A percentile compares a stretch with the other conserved stretches of the same genome.
phyloP scores from a whole-genome alignment of 129 eudicot genomes.

The Pittosporum tobira region DNA sequence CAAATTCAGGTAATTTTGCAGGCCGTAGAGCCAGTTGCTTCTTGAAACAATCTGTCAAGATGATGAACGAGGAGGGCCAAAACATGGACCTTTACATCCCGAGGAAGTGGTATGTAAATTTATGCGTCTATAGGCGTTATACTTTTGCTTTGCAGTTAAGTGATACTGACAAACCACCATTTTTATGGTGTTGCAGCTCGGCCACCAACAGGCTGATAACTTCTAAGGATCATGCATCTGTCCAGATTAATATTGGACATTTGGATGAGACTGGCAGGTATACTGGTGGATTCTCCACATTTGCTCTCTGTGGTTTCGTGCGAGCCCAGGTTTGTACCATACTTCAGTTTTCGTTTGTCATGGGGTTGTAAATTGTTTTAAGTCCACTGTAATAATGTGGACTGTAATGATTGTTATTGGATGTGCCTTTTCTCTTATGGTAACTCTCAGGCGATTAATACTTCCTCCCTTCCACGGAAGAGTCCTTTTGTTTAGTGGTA shows the following conservation, averaged over 20 bases:
- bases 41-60: slow-evolving; percentile 24
- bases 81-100: slow-evolving; percentile 73
- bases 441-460: background rate
- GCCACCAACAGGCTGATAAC: slow-evolving; percentile 66
- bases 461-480: background rate
- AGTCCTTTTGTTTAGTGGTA: no score
- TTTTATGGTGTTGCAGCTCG: slow-evolving; percentile 34
- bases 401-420: background rate
- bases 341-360: no score
- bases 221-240: slow-evolving; percentile 68
- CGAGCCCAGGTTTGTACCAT: slow-evolving; percentile 67
- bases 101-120: slow-evolving; percentile 54
- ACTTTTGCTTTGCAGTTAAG: background rate
- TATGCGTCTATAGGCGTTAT: background rate
- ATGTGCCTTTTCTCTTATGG: background rate
- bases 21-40: background rate
- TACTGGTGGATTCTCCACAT: slow-evolving; percentile 47
- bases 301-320: slow-evolving; percentile 56
- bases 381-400: background rate
- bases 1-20: background rate
- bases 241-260: slow-evolving; percentile 61
- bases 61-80: slow-evolving; percentile 72
- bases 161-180: background rate
- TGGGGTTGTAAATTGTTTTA: no score
- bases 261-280: slow-evolving; percentile 51